Conservation (phyloP, 1,139 yeast genomes). For the Lodderomyces elongisporus region DNA sequence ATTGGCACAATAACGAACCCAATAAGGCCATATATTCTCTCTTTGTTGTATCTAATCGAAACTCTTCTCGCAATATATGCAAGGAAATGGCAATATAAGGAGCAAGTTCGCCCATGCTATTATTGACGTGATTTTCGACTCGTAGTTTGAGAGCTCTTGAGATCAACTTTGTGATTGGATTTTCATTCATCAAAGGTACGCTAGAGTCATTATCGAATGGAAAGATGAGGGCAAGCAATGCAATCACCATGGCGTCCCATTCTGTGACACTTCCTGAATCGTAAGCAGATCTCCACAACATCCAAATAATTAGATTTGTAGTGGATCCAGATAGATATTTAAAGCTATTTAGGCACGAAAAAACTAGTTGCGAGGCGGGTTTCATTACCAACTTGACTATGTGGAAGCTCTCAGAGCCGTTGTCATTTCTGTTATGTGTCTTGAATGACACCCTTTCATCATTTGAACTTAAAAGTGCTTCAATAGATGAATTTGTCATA, state of each 20-base stretch:
- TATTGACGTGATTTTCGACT: conserved; percentile 24
- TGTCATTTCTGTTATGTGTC: conserved; percentile 14
- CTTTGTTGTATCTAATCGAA: conserved; percentile 51
- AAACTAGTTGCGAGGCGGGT: conserved; percentile 44
- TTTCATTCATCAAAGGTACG: conserved; percentile 12
- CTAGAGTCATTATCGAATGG: conserved; percentile 30
- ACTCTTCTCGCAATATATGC: conserved; percentile 76
- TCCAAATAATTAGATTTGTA: conserved; percentile 53
- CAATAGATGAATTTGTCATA: conserved; percentile 16
- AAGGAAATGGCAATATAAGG: conserved; percentile 65
- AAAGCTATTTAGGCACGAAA: conserved; percentile 44
- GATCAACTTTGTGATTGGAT: conserved; percentile 35
- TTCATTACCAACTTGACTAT: conserved; percentile 34
- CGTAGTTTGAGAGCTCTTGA: conserved; percentile 35
- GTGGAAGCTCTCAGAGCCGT: conserved; percentile 26
- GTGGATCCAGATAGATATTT: conserved; percentile 54
- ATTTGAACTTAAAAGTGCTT: conserved; percentile 19
- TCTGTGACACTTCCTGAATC: conserved; percentile 39
- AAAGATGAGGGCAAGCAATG: conserved; percentile 44
- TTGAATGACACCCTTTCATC: conserved; percentile 26
- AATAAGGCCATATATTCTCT: conserved; percentile 32
- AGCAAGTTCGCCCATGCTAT: conserved; percentile 43
- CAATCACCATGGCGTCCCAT: conserved; percentile 58
- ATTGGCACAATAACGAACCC: conserved; percentile 54
- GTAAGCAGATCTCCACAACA: conserved; percentile 60